These are phyloP conservation scores for Capronia epimyces DNA, from an alignment of 2,329 filamentous ascomycete species.

Conservation along the genomic window DNA sequence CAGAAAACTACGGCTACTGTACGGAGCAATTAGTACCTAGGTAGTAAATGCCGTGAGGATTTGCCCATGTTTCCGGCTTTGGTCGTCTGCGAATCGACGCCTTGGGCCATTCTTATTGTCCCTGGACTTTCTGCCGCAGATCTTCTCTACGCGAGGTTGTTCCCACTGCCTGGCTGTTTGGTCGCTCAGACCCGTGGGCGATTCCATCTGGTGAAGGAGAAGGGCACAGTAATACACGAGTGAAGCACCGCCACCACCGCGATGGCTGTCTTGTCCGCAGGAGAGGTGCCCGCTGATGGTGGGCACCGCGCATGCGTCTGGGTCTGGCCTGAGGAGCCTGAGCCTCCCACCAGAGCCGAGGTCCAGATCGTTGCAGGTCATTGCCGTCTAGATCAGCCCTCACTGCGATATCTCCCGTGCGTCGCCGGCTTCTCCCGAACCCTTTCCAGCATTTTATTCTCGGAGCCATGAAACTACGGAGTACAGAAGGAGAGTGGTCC, in stretches of 20 bases:
- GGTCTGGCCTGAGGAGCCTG: neutral
- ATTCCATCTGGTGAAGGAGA: too few relatives aligned
- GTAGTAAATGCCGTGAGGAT: neutral
- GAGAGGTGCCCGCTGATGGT: slow-evolving; percentile 9
- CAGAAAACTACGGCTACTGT: neutral
- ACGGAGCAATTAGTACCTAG: neutral
- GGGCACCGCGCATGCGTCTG: neutral
- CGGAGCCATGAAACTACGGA: neutral
- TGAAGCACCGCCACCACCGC: too few relatives aligned
- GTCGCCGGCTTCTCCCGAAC: neutral
- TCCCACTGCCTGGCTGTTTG: too few relatives aligned
- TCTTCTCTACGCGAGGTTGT: too few relatives aligned
- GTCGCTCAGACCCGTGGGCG: too few relatives aligned
- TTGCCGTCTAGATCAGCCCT: neutral
- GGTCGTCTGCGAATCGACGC: too few relatives aligned
- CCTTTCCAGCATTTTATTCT: neutral
- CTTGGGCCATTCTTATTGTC: too few relatives aligned
- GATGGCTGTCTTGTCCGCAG: neutral
- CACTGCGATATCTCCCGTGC: neutral
- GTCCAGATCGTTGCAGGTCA: neutral
- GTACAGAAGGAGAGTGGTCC: too few relatives aligned
- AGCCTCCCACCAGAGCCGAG: neutral
- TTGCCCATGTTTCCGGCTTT: slow-evolving; percentile 3
- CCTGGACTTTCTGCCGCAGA: neutral
- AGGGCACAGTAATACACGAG: too few relatives aligned